Conservation (phyloP, 2,329 filamentous ascomycete species). For the Didymella sp. region DNA sequence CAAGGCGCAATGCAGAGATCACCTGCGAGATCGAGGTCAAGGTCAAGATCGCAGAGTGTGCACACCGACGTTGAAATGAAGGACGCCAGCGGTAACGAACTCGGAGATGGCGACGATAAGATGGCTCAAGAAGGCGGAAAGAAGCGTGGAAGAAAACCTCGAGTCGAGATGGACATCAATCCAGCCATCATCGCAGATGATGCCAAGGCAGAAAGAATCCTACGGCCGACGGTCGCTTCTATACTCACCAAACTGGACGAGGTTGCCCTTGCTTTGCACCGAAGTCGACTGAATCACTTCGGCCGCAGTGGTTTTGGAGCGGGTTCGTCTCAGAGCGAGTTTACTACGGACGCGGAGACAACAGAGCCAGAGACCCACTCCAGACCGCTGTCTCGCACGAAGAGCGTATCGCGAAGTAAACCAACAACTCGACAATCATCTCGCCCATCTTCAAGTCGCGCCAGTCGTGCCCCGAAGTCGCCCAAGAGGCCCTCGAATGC, state of each 20-base stretch:
- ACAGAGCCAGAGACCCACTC: slow-evolving; percentile 21
- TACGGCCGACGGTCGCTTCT: slow-evolving; percentile 73
- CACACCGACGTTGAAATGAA: slow-evolving; percentile 19
- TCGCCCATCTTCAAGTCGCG: slow-evolving; percentile 13
- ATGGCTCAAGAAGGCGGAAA: background rate
- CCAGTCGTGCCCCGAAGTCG: slow-evolving; percentile 4
- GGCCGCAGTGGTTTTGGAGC: slow-evolving; percentile 32
- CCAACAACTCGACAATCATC: slow-evolving; percentile 19
- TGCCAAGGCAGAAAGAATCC: slow-evolving; percentile 66
- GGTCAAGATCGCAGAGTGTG: slow-evolving; percentile 20
- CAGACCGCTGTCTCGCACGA: slow-evolving; percentile 27
- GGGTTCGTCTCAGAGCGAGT: slow-evolving; percentile 40
- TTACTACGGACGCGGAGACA: slow-evolving; percentile 37
- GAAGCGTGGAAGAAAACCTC: slow-evolving; percentile 23
- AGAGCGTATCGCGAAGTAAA: slow-evolving; percentile 18
- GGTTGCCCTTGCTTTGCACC: slow-evolving; percentile 74
- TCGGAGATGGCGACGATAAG: background rate
- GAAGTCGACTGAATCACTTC: slow-evolving; percentile 64
- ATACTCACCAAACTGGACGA: slow-evolving; percentile 73
- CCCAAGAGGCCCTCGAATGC: slow-evolving; percentile 1
- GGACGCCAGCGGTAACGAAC: slow-evolving; percentile 6
- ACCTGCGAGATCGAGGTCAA: slow-evolving; percentile 18
- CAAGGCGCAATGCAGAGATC: slow-evolving; percentile 4
- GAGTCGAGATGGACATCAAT: slow-evolving; percentile 14
- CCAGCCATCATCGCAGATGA: slow-evolving; percentile 74